Conservation (phyloP, 768 basidiomycete genomes). For the Sporobolomyces roseus region DNA sequence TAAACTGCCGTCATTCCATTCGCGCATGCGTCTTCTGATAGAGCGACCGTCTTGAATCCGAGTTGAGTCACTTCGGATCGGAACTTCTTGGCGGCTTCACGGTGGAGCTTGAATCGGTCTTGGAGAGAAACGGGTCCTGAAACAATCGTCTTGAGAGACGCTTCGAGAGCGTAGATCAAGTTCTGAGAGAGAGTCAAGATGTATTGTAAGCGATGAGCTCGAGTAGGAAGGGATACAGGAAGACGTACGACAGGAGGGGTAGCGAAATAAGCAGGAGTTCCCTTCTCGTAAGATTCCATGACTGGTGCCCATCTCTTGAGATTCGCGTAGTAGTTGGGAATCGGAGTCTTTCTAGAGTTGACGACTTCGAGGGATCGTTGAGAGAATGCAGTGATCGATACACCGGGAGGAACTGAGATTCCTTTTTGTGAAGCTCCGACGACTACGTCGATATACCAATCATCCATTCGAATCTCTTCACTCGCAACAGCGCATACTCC, state of each 20-base stretch:
- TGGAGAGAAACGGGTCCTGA: slow-evolving; percentile 61
- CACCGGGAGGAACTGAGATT: too few relatives aligned
- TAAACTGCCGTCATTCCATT: slow-evolving; percentile 96
- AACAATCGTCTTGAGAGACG: slow-evolving; percentile 72
- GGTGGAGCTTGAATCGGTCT: slow-evolving; percentile 73
- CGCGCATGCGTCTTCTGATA: slow-evolving; percentile 54
- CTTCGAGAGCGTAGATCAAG: slow-evolving; percentile 83
- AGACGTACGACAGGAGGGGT: slow-evolving; percentile 54
- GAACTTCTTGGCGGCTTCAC: slow-evolving; percentile 62
- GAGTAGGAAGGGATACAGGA: neutral
- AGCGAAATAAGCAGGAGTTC: slow-evolving; percentile 79
- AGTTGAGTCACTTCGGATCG: slow-evolving; percentile 63
- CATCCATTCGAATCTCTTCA: slow-evolving; percentile 91
- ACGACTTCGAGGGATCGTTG: slow-evolving; percentile 70
- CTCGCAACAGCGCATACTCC: slow-evolving; percentile 95
- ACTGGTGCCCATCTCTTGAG: slow-evolving; percentile 50
- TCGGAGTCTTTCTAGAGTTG: slow-evolving; percentile 61
- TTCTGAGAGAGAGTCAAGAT: slow-evolving; percentile 17
- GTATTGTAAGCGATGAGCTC: neutral
- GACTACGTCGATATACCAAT: slow-evolving; percentile 87
- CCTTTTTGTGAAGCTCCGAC: neutral
- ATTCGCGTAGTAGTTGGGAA: slow-evolving; percentile 71
- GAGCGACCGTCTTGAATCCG: slow-evolving; percentile 58
- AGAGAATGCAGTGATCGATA: slow-evolving; percentile 57
- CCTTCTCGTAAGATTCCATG: slow-evolving; percentile 87